Base-by-base conservation (phyloP, 768 basidiomycete genomes). In the Auricularia sp. region DNA sequence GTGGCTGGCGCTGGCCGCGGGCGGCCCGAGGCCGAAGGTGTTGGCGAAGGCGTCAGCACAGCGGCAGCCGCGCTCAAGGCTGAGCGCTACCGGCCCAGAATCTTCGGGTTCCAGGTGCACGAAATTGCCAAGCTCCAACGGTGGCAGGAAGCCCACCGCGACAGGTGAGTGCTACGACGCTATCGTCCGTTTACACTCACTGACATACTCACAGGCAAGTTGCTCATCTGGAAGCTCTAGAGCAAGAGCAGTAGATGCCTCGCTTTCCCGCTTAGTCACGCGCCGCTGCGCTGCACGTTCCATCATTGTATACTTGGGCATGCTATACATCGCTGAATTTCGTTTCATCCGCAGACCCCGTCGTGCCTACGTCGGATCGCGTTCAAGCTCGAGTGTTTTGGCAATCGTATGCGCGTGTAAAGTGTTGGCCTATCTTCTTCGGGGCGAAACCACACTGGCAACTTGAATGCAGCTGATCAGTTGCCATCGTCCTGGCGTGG, bases 51-150 rank as follows among this genome's bases (percentile, higher is more conserved):
- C 3, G 80, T 86, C 54, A 92, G 86, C 71, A 97, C 94, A 2
- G 87, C 93, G 11, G 81, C 77, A 54, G 91, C 85, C 2, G 95
- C 95, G 7, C 71, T 90, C 64, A 96, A 96, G 77, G 91, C 92
- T 34, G 97, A 98, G 72, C 75, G 93, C 68, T 95, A 97, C 74
- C 81, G 91, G 63, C 95, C 96, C 36, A 86, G 87, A 72, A 95
- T 98, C 62, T 98, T 98, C 75, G 97, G 97, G 1, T 99, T 99
- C 82, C 92, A 94, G 76, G 79, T 98, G 42, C 84, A 98, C 71
- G 97, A 98, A 78, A 87, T 84, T 66, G 96, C 96, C 18, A 95
- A 89, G 75, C 75, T 97, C 69, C 90, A 94, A 73, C 80, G 95
- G 70, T 99, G 97, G 97, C 93, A 98, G 75, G 92, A 93, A 76